Evolutionary conservation across 2,329 filamentous ascomycete species (phyloP), one percentile per base, ranked within the genome.

Genomic region (Coccinonectria pachysandricola): DNA sequence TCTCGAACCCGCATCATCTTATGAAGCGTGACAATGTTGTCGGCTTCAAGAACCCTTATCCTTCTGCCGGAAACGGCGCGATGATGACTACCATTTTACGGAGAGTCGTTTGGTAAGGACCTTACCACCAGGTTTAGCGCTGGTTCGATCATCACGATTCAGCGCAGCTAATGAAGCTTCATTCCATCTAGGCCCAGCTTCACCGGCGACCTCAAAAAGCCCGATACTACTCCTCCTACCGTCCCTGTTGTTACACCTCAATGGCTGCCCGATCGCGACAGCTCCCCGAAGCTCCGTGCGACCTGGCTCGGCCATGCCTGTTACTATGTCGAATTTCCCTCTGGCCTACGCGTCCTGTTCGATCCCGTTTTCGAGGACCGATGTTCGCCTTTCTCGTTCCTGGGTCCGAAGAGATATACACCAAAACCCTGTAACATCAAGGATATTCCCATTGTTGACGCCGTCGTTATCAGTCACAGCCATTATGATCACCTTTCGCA

Each of bases 221-320:
- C 81, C 15, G 65, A 83, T 45, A 76, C 75, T 6, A 68, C 67
- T 7, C 67, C 69, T 13, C 72, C 77, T 7, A 75, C 75, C 0
- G 73, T 91, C 8, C 59, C 71, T 3, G 71, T 88, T 11, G 68
- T 65, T 30, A 70, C 68, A 35, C 82, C 85, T 0, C 46, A 62
- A 4, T 88, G 88, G 53, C 64, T 83, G 7, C 55, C 71, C 2
- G 60, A 60, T 9, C 71, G 82, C 28, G 55, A 65, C 4, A 71
- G 68, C 8, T 58, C 57, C 8, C 44, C 54, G 11, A 64, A 69
- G 20, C 67, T 96, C 13, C 75, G 86, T 28, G 83, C 87, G 17
- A 96, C 88, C 20, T 95, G 88, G 88, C 74, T 96, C 3, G 88
- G 88, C 18, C 88, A 96, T 53, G 87, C 88, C 4, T 94, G 86